phyloP scores from a whole-genome alignment of 2,329 filamentous ascomycete genomes.

The Simplicillium sp. region DNA sequence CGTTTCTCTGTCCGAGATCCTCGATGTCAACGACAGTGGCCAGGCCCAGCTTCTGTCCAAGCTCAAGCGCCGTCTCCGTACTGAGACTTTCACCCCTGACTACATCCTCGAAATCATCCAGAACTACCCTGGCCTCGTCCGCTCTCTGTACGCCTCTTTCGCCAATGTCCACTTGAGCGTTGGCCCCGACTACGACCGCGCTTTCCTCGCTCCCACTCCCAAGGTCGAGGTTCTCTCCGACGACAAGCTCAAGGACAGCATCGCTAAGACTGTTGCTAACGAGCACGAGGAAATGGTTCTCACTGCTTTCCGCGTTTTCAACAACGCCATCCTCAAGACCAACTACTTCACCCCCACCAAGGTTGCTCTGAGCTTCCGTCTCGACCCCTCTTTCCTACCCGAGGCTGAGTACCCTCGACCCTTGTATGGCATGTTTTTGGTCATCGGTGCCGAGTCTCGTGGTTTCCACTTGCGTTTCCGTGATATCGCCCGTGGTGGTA shows the following conservation, averaged over 20 bases:
- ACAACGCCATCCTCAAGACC: constrained; percentile 86
- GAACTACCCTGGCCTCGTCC: constrained; percentile 78
- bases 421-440: constrained; percentile 96
- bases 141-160: constrained; percentile 83
- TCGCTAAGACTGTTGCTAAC: constrained; percentile 72
- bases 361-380: constrained; percentile 91
- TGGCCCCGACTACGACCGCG: constrained; percentile 39
- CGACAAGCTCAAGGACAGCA: constrained; percentile 62
- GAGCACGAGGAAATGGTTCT: constrained; percentile 98
- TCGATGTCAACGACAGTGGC: constrained; percentile 72
- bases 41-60: constrained; percentile 85
- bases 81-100: constrained; percentile 94
- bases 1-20: constrained; percentile 69
- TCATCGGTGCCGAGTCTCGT: constrained; percentile 92
- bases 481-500: constrained; percentile 92
- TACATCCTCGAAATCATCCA: constrained; percentile 98
- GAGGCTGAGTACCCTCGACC: constrained; percentile 87
- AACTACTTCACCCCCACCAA: constrained; percentile 98
- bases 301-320: constrained; percentile 94
- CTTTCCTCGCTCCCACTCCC: constrained; percentile 44
- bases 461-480: constrained; percentile 97
- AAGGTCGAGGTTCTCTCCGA: constrained; percentile 65
- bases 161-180: constrained; percentile 69
- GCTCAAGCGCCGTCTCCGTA: constrained; percentile 89
- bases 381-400: constrained; percentile 83